Base-by-base conservation (phyloP, 352 stramenopile species). In the Salisapilia sapeloensis region DNA sequence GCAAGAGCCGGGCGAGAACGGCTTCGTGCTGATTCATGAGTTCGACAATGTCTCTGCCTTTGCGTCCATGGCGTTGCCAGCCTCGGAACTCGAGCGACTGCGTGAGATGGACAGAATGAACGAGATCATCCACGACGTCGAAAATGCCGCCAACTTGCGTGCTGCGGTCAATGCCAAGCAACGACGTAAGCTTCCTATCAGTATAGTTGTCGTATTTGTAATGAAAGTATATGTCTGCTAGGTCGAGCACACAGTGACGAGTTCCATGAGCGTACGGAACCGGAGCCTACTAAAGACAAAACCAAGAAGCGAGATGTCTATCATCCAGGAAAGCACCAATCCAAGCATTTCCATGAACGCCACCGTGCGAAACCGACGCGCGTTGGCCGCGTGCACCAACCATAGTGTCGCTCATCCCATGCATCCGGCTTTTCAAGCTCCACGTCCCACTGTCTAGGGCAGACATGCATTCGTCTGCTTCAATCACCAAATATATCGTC, bases 31-130 rank as follows among this genome's bases (percentile, higher is more conserved):
- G 36, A 38, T 84, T 24, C 61, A 84, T 27, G 61, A 81, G 43
- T 70, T 75, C 27, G 62, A 75, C 25, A 53, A 74, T 44, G 24
- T 50, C 16, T 56, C 74, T 48, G 58, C 54, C 42, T 58, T 57
- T 20, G 51, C 25, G 20, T 53, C 54, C 6, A 35, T 39, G 38
- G 33, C 53, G 17, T 49, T 84, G 28, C 57, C 67, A 11, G 27
- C 49, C 16, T 60, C 48, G 12, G 67, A 84, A 38, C 63, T 56
- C 26, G 51, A 69, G 27, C 59, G 75, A 13, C 37, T 84, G 3
- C 51, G 72, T 31, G 64, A 84, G 42, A 84, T 84, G 67, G 62
- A 84, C 26, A 62, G 60, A 30, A 50, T 80, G 30, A 84, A 84
- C 38, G 18, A 50, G 26, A 60, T 84, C 20, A 79, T 84, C 44